Evolutionary conservation across 192 early-diverging fungal genomes (phyloP), one percentile per base, ranked within the genome.

Genomic region (Chytriomyces hyalinus): DNA sequence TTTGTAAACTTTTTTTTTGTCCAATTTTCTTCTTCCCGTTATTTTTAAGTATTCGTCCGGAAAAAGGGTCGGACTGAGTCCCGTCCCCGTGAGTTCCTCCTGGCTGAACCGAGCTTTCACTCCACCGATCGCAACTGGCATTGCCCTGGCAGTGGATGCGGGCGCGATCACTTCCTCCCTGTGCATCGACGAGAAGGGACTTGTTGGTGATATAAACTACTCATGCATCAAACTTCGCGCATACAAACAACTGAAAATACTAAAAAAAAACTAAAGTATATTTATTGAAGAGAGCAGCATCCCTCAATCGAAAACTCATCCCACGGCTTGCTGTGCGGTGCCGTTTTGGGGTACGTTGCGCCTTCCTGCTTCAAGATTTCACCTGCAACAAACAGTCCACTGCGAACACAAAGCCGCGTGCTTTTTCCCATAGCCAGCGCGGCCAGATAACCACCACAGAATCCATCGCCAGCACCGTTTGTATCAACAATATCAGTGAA

Each of bases 391-490:
- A 65, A 26, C 6, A 63, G 28, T 43, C 67, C 60, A 36, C 22
- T 44, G 5, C 36, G 45, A 13, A 57, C 64, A 47, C 62, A 65
- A 65, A 20, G 10, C 15, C 36, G 60, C n/a, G 73, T 20, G 44
- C 70, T 57, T 53, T 61, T 20, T 6, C 47, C 46, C 51, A 62
- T 4, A 4, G 49, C 22, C 64, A 72, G 62, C 49, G 24, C 49
- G 49, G 36, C 77, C 51, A 76, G 95, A 46, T 47, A 67, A 4
- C 66, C 66, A 46, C 66, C 66, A 48, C 66, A 67, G 46, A 67
- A 67, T 20, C 91, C 93, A 84, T 96, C 94, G 70, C 94, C 94
- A 68, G 94, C 94, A 67, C 93, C 94, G 80, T 96, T 96, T 73
- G 93, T 92, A 78, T 96, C 94, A 61, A 92, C 91, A 75, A 96